Evolutionary conservation across 225 moss, liverwort and hornwort genomes (phyloP).

Genomic region (Marchantia paleacea): DNA sequence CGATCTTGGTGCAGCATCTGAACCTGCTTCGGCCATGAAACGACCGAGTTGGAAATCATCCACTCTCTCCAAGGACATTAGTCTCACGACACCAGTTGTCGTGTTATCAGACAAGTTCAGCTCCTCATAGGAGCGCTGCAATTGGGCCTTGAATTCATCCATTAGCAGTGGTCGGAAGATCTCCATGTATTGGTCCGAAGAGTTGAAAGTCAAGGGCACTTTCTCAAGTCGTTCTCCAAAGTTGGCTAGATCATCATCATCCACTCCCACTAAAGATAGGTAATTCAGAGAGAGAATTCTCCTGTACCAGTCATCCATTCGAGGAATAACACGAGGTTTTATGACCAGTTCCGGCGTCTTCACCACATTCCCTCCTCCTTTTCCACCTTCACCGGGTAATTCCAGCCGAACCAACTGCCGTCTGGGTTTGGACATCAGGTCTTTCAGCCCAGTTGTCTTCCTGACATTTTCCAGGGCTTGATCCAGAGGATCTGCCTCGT

Average conservation of each 20-base stretch:
- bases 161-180: conserved; percentile 78
- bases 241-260: conserved; percentile 41
- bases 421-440: conserved; percentile 41
- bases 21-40: conserved; percentile 82
- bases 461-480: conserved; percentile 58
- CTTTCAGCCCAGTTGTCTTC: conserved; percentile 42
- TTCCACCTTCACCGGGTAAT: conserved; percentile 70
- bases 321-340: conserved; percentile 62
- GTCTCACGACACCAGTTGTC: conserved; percentile 58
- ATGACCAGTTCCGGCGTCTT: conserved; percentile 45
- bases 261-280: conserved; percentile 56
- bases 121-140: conserved; percentile 57
- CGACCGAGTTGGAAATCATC: conserved; percentile 87
- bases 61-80: conserved; percentile 91
- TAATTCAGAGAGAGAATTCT: conserved; percentile 76
- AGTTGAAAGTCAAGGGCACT: conserved; percentile 67
- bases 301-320: conserved; percentile 84
- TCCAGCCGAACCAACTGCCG: conserved; percentile 73
- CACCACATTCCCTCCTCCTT: conserved; percentile 32
- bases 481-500: conserved; percentile 61
- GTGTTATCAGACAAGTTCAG: conserved; percentile 59
- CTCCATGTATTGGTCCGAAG: conserved; percentile 64
- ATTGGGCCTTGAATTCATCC: conserved; percentile 95
- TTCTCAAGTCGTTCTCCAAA: conserved; percentile 44
- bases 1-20: conserved; percentile 68